Conservation (phyloP, 2,329 filamentous ascomycete genomes). For the Stromatinia cepivora region DNA sequence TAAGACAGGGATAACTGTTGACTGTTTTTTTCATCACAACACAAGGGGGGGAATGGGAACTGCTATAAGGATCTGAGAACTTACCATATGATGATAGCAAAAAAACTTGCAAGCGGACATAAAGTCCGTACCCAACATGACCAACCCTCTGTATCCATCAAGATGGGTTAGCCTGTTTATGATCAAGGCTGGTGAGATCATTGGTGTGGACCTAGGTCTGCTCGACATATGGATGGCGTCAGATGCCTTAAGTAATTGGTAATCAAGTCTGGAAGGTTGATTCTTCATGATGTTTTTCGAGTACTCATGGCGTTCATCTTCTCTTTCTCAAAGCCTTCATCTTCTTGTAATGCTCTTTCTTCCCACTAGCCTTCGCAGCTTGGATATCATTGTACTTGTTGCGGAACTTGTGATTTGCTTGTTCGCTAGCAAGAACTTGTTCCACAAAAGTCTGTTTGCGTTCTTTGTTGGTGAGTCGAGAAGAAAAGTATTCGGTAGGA, state of each 20-base stretch:
- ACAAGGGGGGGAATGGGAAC: neutral
- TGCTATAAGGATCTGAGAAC: neutral
- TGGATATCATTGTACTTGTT: conserved; percentile 87
- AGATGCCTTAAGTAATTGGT: neutral
- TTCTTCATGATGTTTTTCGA: conserved; percentile 7
- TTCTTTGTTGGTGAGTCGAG: conserved; percentile 81
- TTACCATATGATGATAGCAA: conserved; percentile 16
- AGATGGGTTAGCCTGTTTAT: neutral
- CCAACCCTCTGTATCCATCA: neutral
- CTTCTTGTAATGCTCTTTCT: conserved; percentile 85
- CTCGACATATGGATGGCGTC: neutral
- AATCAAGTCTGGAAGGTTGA: neutral
- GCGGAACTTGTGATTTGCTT: conserved; percentile 71
- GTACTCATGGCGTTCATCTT: conserved; percentile 19
- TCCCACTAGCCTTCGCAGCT: conserved; percentile 77
- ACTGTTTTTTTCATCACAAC: conserved; percentile 25
- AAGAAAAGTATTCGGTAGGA: conserved; percentile 81
- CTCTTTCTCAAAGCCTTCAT: conserved; percentile 52
- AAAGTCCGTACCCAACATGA: neutral
- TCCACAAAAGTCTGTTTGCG: conserved; percentile 84
- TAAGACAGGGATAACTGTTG: conserved; percentile 27
- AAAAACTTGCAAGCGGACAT: neutral
- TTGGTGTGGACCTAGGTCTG: neutral
- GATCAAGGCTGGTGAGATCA: neutral
- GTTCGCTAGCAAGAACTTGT: conserved; percentile 72